Base-by-base conservation (phyloP, 495 filamentous ascomycete genomes). In the Lasiosphaeriaceae sp. region DNA sequence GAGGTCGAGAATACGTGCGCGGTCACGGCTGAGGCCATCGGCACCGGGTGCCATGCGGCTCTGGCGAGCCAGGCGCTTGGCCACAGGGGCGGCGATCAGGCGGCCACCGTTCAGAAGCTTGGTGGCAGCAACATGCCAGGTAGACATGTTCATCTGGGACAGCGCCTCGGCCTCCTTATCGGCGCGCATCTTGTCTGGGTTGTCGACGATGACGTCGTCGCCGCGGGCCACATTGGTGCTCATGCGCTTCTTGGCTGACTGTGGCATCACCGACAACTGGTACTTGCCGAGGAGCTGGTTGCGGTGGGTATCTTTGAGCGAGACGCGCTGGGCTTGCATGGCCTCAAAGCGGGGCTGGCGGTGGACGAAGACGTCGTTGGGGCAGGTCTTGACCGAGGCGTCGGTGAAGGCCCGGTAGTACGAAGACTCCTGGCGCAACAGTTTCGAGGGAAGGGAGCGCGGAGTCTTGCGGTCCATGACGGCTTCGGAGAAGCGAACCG, bases 401-500 rank as follows among this genome's bases (percentile, higher is more conserved):
- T 86, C 83, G 57, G 89, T 85, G 69, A 96, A 97, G 23, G 90
- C 90, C 58, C 90, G 86, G 78, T 93, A 92, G 68, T 94, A 96
- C n/a, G 92, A 89, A 1, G 87, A 87, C 63, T 95, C 90, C 65
- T 85, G 76, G 65, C 77, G 68, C 65, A 68, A 46, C 61, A 77
- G 52, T 66, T 75, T 77, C n/a, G 78, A 71, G 8, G 77, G 73
- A 14, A 76, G 65, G 24, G 67, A 69, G 52, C 72, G 72, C 17
- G 77, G 75, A 22, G 78, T 58, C 19, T 66, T 63, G n/a, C 77
- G 67, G 16, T 77, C 75, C 7, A 81, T 68, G 11, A 74, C 71
- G 47, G 84, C 79, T 23, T 83, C 81, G 7, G 84, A 83, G 62
- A 94, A 92, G n/a, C 86, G 85, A 23, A 92, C 90, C 0, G 83